Base-by-base conservation (phyloP, 345 rosid species). In the Sisymbrium altissimum region DNA sequence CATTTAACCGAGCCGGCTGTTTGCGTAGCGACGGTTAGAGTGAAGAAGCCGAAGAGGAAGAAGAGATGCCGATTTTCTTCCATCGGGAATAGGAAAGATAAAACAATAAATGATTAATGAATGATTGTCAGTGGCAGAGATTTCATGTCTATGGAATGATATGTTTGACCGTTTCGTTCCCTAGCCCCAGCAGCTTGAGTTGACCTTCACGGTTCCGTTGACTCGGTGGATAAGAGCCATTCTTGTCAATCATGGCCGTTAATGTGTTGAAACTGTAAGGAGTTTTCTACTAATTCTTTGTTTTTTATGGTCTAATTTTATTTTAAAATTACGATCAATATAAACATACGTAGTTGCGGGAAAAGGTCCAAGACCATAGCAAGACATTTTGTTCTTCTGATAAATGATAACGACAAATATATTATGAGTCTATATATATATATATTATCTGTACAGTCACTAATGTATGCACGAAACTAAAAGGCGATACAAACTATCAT, bases 1-100 rank as follows among this genome's bases (percentile, higher is more conserved):
- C 98, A 88, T 9, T 60, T 58, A 59, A 49, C 30, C 3, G 65
- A 50, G 11, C 32, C 40, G 39, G 33, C 60, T 36, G 68, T 67
- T 19, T 7, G 45, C 18, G 73, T 10, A 60, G 48, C 46, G 5
- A 32, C 18, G 45, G 63, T 36, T 27, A 32, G n/a, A 32, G 38
- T 18, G 45, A 39, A 38, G 61, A 64, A 2, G 41, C 56, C 4
- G 60, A 59, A 1, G 71, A 64, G 1, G 17, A 55, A 18, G 57
- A 64, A 32, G 57, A 64, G 64, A 59, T 38, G 39, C 9, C 2
- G 27, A 57, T 39, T n/a, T 55, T 9, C 27, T 7, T 4, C 63
- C 63, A 57, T 57, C 1, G 53, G 21, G 38, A 15, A 15, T 3
- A 44, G 4, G 50, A 15, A 7, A 40, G 6, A 30, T 5, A 14